phyloP scores from a whole-genome alignment of 177 flowering plant genomes.

The Vitis hybrid region DNA sequence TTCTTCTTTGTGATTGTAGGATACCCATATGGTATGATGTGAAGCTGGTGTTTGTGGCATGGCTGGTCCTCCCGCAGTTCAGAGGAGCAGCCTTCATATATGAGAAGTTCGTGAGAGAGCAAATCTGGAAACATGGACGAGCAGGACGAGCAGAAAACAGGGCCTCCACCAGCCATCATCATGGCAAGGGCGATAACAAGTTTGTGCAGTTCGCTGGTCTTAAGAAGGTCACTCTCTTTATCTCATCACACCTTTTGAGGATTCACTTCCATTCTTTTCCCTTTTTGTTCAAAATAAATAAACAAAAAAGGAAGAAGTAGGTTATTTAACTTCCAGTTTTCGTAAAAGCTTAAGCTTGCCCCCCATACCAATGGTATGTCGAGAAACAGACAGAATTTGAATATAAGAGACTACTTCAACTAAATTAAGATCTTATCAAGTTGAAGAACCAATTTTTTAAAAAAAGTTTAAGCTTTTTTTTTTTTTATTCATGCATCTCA shows the following conservation, averaged over 20 bases:
- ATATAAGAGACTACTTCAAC: no score
- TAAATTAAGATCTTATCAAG: no score
- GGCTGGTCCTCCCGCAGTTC: constrained; percentile 87
- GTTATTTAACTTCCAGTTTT: no score
- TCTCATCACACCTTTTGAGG: neutral
- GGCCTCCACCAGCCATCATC: constrained; percentile 5
- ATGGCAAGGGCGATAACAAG: constrained; percentile 45
- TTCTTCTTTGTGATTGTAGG: constrained; percentile 23
- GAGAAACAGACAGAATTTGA: no score
- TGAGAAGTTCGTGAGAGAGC: constrained; percentile 69
- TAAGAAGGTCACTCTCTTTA: constrained; percentile 33
- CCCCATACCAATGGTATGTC: no score
- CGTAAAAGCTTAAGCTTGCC: no score
- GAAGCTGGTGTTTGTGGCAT: constrained; percentile 61
- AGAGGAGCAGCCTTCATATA: constrained; percentile 81
- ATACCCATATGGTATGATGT: constrained; percentile 69
- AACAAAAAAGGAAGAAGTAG: no score
- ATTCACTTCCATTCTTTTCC: neutral
- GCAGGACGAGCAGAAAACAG: constrained; percentile 2
- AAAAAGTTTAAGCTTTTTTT: no score
- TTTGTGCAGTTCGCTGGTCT: constrained; percentile 35
- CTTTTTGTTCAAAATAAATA: neutral
- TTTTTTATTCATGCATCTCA: no score
- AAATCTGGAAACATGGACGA: constrained; percentile 39
- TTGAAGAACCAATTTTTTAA: no score